Percentiles rank a stretch among this genome's conserved stretches.
Evolutionary conservation across 257 asterid species (phyloP).

Genomic region (Craterostigma plantagineum): DNA sequence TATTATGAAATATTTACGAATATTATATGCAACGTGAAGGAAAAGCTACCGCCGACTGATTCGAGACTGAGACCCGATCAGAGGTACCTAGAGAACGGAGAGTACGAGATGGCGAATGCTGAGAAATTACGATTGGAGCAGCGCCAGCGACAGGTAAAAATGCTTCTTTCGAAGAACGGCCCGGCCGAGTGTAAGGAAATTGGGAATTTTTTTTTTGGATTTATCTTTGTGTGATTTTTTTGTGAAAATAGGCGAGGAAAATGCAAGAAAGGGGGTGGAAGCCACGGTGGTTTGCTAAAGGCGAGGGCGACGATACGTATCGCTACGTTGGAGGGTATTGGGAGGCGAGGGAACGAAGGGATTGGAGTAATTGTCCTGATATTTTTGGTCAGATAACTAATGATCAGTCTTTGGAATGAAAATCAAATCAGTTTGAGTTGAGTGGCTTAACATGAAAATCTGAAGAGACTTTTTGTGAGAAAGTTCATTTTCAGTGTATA

Average conservation of each 20-base stretch:
- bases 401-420: too few species aligned
- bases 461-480: too few species aligned
- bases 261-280: slow-evolving; percentile 96
- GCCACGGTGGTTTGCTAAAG: slow-evolving; percentile 68
- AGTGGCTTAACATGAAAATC: too few species aligned
- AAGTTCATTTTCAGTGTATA: too few species aligned
- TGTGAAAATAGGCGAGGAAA: slow-evolving; percentile 45
- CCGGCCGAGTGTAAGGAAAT: too few species aligned
- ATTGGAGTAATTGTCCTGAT: slow-evolving; percentile 78
- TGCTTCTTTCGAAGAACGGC: slow-evolving; percentile 2
- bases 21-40: too few species aligned
- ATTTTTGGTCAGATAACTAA: slow-evolving; percentile 47
- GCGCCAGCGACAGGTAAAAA: slow-evolving; percentile 88
- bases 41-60: slow-evolving; percentile 87
- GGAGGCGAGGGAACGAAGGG: slow-evolving; percentile 73
- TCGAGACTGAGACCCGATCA: slow-evolving; percentile 96
- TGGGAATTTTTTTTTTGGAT: too few species aligned
- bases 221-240: too few species aligned
- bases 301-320: slow-evolving; percentile 29
- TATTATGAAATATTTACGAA: too few species aligned
- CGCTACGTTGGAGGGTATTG: slow-evolving; percentile 74
- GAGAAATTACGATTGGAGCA: slow-evolving; percentile 81
- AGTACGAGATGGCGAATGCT: slow-evolving; percentile 63
- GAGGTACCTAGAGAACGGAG: slow-evolving; percentile 85
- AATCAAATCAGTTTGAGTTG: too few species aligned